Evolutionary conservation across 2,329 filamentous ascomycete species (phyloP), one percentile per base, ranked within the genome.

Genomic region (Talaromyces sp.): DNA sequence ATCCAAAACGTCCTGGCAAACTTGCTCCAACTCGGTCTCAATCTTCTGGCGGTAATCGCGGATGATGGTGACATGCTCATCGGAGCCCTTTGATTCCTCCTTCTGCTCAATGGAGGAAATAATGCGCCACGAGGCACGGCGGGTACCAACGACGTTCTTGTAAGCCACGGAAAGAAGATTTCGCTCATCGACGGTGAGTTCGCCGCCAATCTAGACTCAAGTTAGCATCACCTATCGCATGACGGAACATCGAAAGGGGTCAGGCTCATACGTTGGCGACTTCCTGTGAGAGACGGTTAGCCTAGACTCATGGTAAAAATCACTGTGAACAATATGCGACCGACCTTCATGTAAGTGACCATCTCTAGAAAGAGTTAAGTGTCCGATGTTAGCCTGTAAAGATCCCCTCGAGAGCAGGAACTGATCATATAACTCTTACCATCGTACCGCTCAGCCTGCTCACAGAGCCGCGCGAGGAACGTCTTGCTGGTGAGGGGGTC

Each of bases 371-470:
- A 47, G 4, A 37, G 45, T 62, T 60, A 61, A 51, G 54, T 55
- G 65, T 47, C 75, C 63, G 51, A 63, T 52, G 42, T 60, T 41
- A 63, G 56, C 19, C 46, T 27, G 33, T 37, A 46, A 33, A 48
- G 16, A 30, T 41, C 40, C 27, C 42, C 40, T 2, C 2, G 6
- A 30, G 30, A n/a, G 22, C 9, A 30, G 16, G 9, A 16, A 22
- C 6, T 27, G 19, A 6, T 14, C 30, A 16, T 13, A 47, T 22
- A 17, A 51, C 52, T 49, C 83, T 77, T 76, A 86, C 84, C 94
- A 93, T 99, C 93, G 82, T 99, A 99, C 76, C 93, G 93, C 86
- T 97, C 94, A 77, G 94, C 94, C 87, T 99, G 94, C 90, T 97
- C 94, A 85, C 94, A 97, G 77, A 99, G 91, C 83, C 94, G 88